phyloP scores from a whole-genome alignment of 345 rosid genomes.

The Populus nigra region DNA sequence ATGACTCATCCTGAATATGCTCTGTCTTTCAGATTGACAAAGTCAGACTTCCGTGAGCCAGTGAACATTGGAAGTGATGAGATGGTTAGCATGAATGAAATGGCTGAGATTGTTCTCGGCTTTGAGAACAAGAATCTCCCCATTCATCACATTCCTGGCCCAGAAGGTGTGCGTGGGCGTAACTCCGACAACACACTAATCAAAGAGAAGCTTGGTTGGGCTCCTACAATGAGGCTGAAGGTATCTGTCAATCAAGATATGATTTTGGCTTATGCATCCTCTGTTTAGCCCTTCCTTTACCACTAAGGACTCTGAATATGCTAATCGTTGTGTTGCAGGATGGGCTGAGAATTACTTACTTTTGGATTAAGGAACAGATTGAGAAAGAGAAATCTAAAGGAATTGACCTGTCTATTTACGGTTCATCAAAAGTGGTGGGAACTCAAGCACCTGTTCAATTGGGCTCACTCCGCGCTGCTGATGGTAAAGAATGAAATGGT shows the following conservation, averaged over 20 bases:
- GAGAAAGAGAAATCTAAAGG: conserved; percentile 92
- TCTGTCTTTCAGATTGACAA: conserved; percentile 63
- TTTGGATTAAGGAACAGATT: conserved; percentile 93
- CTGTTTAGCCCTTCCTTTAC: neutral
- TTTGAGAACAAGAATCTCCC: conserved; percentile 87
- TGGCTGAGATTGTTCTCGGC: conserved; percentile 95
- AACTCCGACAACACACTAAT: conserved; percentile 96
- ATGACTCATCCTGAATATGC: neutral
- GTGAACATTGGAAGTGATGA: conserved; percentile 99
- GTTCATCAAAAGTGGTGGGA: conserved; percentile 94
- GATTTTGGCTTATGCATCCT: neutral
- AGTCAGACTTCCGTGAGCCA: conserved; percentile 97
- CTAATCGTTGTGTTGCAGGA: conserved; percentile 44
- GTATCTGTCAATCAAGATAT: conserved; percentile 30
- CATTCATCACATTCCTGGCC: conserved; percentile 95
- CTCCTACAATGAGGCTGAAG: conserved; percentile 94
- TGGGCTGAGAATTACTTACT: conserved; percentile 86
- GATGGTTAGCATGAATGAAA: conserved; percentile 99
- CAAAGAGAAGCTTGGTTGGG: conserved; percentile 99
- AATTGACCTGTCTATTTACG: conserved; percentile 67
- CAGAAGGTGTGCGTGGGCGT: conserved; percentile 99
- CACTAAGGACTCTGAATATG: neutral
- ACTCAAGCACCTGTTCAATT: conserved; percentile 98
- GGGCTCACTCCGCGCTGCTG: conserved; percentile 89
- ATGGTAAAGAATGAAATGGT: conserved; percentile 74